Evolutionary conservation across 805 yeast genomes (phyloP).

Genomic region (Komagataella mondaviorum): DNA sequence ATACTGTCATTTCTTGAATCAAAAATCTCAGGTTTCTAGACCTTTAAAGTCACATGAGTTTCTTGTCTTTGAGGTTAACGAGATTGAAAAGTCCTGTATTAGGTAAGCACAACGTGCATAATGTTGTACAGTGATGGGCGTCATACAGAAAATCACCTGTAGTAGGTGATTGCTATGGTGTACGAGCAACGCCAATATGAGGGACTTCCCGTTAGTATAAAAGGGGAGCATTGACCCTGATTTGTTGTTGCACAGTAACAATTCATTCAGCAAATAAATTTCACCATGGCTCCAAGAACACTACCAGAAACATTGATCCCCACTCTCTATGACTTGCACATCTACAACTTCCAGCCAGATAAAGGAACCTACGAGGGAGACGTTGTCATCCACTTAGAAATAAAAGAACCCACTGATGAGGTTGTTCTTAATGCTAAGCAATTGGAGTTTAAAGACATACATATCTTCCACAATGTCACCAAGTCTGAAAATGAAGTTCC

Average conservation of each 20-base stretch:
- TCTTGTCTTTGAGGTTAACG: too few relatives aligned
- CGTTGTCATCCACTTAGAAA: constrained; percentile 32
- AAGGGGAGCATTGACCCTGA: not conserved
- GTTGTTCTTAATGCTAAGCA: constrained; percentile 37
- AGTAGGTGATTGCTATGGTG: not conserved
- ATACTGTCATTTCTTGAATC: not conserved
- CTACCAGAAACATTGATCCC: constrained; percentile 46
- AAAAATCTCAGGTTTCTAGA: too few relatives aligned
- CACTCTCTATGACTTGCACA: constrained; percentile 50
- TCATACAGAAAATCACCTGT: not conserved
- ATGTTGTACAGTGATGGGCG: not conserved
- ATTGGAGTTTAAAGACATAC: constrained; percentile 17
- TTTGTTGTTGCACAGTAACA: not conserved
- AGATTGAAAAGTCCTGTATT: not conserved
- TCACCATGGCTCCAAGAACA: not conserved
- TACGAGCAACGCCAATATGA: not conserved
- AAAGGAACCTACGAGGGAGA: constrained; percentile 32
- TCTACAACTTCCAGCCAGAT: constrained; percentile 41
- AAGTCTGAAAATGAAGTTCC: constrained; percentile 15
- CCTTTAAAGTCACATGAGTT: too few relatives aligned
- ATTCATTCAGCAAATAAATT: not conserved
- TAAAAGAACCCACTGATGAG: constrained; percentile 24
- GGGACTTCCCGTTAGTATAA: not conserved
- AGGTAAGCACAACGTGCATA: not conserved
- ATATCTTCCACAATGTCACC: constrained; percentile 8